Evolutionary conservation across 495 filamentous ascomycete genomes (phyloP).

Genomic region (Cercophora scortea): DNA sequence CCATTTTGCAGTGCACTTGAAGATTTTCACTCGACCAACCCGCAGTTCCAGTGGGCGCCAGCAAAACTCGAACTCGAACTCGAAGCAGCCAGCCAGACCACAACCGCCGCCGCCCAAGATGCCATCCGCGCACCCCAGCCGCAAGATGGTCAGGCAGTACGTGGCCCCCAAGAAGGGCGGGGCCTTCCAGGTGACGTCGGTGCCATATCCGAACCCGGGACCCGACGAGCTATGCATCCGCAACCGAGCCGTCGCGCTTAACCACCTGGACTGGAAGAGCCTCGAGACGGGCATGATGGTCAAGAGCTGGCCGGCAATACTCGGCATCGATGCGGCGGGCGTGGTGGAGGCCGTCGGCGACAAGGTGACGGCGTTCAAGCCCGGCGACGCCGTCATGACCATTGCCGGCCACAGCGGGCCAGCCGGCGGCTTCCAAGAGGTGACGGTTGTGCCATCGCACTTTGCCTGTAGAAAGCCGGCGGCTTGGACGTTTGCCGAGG

Average conservation of each 20-base stretch:
- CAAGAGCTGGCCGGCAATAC: constrained; percentile 26
- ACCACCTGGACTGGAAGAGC: constrained; percentile 32
- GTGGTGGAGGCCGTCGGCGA: constrained; percentile 26
- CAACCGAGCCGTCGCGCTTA: constrained; percentile 26
- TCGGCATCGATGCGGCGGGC: constrained; percentile 32
- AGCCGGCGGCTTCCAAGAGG: constrained; percentile 33
- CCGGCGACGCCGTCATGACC: constrained; percentile 34
- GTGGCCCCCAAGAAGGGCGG: constrained; percentile 6
- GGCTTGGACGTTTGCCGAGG: constrained; percentile 28
- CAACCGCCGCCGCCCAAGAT: neutral
- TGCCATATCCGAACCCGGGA: constrained; percentile 18
- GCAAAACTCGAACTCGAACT: too few relatives aligned
- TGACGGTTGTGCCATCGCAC: constrained; percentile 23
- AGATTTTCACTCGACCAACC: too few relatives aligned
- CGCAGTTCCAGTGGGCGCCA: too few relatives aligned
- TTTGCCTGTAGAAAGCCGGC: constrained; percentile 34
- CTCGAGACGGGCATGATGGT: constrained; percentile 24
- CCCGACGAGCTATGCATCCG: constrained; percentile 29
- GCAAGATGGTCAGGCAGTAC: constrained; percentile 5
- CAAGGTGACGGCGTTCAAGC: constrained; percentile 19
- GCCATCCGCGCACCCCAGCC: neutral
- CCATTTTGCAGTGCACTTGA: too few relatives aligned
- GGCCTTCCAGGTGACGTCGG: constrained; percentile 1
- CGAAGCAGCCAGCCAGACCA: too few relatives aligned
- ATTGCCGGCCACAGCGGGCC: constrained; percentile 12